Conservation (phyloP, 352 stramenopile genomes). For the Phytopythium vexans region DNA sequence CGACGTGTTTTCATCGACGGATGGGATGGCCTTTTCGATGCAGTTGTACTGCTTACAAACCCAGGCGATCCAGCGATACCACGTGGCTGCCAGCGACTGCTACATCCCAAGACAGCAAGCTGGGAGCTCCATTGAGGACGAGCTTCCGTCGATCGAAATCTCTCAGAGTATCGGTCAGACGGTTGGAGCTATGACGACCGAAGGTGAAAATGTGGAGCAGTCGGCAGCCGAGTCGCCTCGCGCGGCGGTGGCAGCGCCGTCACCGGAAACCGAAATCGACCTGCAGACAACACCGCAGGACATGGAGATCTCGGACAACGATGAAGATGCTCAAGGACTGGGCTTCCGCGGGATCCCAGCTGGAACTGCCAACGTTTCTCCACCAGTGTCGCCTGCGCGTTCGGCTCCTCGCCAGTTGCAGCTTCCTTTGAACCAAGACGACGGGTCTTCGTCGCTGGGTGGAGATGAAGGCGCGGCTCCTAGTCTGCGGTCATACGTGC, state of each 20-base stretch:
- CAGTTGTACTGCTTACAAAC: conserved; percentile 82
- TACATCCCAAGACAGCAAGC: conserved; percentile 33
- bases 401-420: conserved; percentile 26
- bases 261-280: conserved; percentile 70
- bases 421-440: conserved; percentile 39
- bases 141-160: conserved; percentile 27
- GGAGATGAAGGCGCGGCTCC: conserved; percentile 47
- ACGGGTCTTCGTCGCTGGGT: conserved; percentile 39
- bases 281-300: conserved; percentile 35
- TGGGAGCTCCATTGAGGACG: conserved; percentile 35
- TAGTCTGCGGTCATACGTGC: conserved; percentile 60
- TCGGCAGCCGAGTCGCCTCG: conserved; percentile 64
- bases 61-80: conserved; percentile 82
- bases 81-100: conserved; percentile 58
- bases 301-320: conserved; percentile 44
- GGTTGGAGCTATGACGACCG: conserved; percentile 70
- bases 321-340: conserved; percentile 16
- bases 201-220: conserved; percentile 60
- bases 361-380: conserved; percentile 15
- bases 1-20: conserved; percentile 11
- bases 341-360: conserved; percentile 2
- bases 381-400: conserved; percentile 33
- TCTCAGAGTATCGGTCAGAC: conserved; percentile 42
- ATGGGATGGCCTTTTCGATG: conserved; percentile 58
- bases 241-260: conserved; percentile 27